A percentile compares a stretch with the other conserved stretches of the same genome.
Conservation (phyloP, 129 eudicot genomes). For the sunflower (Helianthus annuus) region HanXRQr2.0-SUNRISE NC_035448.2:104011617-104012116, state of each 20-base stretch:
- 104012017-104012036: conserved; percentile 2
- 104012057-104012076: neutral
- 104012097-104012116: neutral
- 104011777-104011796: neutral
- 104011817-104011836: neutral
- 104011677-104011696: neutral
- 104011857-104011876: conserved; percentile 73
- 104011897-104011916: conserved; percentile 95
- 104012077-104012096: neutral
- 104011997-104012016: neutral
- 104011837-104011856: conserved; percentile 7
- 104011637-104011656: neutral
- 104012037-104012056: neutral
- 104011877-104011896: conserved; percentile 98
- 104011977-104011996: neutral
- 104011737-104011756: neutral
- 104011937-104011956: neutral
- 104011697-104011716: neutral
- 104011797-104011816: neutral
- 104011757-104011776: conserved; percentile 1
- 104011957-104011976: neutral
- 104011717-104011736: neutral
- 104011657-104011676: neutral
- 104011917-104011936: conserved; percentile 84
- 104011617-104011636: neutral